Evolutionary conservation across 768 basidiomycete genomes (phyloP).

Genomic region (Suillus alpinus): DNA sequence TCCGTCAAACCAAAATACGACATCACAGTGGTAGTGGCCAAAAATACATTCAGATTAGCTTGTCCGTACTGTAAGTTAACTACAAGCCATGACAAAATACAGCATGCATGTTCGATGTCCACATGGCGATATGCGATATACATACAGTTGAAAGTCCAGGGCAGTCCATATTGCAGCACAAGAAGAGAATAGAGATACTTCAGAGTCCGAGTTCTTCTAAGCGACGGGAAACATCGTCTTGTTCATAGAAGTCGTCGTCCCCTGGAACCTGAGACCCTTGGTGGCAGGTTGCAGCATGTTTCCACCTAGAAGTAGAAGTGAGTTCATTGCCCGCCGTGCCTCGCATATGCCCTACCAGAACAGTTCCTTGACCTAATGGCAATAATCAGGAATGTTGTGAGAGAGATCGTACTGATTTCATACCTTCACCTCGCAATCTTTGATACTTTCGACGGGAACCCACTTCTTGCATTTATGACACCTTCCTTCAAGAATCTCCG

Average conservation of each 20-base stretch:
- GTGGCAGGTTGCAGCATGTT: slow-evolving; percentile 80
- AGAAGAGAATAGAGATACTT: background rate
- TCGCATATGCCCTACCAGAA: slow-evolving; percentile 57
- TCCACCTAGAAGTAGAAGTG: slow-evolving; percentile 53
- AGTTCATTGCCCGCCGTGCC: slow-evolving; percentile 7
- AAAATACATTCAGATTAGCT: background rate
- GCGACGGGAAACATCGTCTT: slow-evolving; percentile 44
- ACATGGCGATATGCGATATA: background rate
- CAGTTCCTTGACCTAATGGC: slow-evolving; percentile 61
- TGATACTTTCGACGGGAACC: slow-evolving; percentile 70
- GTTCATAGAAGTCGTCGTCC: slow-evolving; percentile 55
- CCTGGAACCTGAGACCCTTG: slow-evolving; percentile 52
- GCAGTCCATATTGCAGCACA: background rate
- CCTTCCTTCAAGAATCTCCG: slow-evolving; percentile 60
- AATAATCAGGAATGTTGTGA: background rate
- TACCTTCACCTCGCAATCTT: slow-evolving; percentile 72
- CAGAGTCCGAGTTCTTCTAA: slow-evolving; percentile 16
- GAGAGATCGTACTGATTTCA: background rate
- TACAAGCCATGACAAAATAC: background rate
- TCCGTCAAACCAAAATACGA: background rate
- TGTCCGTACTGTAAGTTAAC: background rate
- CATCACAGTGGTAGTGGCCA: background rate
- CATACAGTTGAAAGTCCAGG: background rate
- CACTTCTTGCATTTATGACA: slow-evolving; percentile 79
- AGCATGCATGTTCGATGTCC: background rate